Evolutionary conservation across 306 rosid species (phyloP).

Genomic region (Acacia acuminata): DNA sequence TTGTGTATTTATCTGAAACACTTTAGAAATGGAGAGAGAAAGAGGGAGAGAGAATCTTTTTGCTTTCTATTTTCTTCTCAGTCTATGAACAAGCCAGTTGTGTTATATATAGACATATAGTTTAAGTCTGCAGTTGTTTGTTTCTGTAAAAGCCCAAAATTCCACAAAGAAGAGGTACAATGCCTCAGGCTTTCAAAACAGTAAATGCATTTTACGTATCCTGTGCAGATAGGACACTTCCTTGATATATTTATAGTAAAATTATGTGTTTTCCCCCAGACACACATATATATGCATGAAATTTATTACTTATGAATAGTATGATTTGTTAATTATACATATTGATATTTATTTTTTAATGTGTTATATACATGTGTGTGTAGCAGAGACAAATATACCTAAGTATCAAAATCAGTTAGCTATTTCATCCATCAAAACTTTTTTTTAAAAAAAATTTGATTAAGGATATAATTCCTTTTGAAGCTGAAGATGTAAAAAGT

Average conservation of each 20-base stretch:
- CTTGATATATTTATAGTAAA: background rate
- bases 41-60: conserved; percentile 47
- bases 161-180: conserved; percentile 20
- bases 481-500: too few species aligned
- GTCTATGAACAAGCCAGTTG: conserved; percentile 26
- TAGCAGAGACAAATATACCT: background rate
- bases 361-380: background rate
- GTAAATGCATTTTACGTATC: background rate
- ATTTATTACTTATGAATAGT: background rate
- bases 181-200: conserved; percentile 14
- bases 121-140: conserved; percentile 21
- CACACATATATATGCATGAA: too few species aligned
- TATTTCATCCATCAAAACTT: background rate
- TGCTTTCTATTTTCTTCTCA: conserved; percentile 16
- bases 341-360: background rate
- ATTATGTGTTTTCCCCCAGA: too few species aligned
- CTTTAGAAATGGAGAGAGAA: conserved; percentile 32
- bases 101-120: background rate
- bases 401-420: background rate
- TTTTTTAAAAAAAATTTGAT: background rate
- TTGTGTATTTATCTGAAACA: conserved; percentile 47
- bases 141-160: conserved; percentile 26
- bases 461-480: too few species aligned
- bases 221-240: background rate
- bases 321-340: background rate